Evolutionary conservation across 345 rosid genomes (phyloP).

Genomic region (Theobroma cacao): DNA sequence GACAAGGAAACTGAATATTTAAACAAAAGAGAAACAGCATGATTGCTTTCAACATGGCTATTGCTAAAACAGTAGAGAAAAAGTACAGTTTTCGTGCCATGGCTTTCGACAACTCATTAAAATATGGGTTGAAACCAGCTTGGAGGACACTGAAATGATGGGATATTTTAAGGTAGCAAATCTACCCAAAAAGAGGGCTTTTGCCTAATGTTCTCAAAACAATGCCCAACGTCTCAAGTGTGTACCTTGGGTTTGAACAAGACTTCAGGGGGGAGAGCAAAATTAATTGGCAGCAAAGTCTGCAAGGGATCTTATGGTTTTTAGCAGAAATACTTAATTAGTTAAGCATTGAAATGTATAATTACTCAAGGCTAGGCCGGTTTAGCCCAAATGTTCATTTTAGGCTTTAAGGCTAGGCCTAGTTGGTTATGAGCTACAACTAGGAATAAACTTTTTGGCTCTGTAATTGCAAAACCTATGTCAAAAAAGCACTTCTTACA

Average conservation of each 20-base stretch:
- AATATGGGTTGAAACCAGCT: conserved; percentile 6
- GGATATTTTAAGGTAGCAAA: not conserved
- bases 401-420: not conserved
- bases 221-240: not conserved
- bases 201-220: not conserved
- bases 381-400: not conserved
- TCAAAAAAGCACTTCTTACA: too few relatives aligned
- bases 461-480: too few relatives aligned
- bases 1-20: conserved; percentile 14
- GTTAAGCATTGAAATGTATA: too few relatives aligned
- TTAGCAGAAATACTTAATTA: not conserved
- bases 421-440: not conserved
- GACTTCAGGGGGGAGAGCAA: not conserved
- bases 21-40: conserved; percentile 23
- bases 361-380: too few relatives aligned
- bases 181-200: not conserved
- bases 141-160: not conserved
- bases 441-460: not conserved
- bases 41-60: conserved; percentile 17
- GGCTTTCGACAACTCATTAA: not conserved
- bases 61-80: conserved; percentile 15
- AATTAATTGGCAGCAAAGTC: not conserved
- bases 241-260: not conserved
- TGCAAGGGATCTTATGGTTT: not conserved
- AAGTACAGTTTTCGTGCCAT: conserved; percentile 2